Evolutionary conservation across 73 alveolate genomes (phyloP), one percentile per base, ranked within the genome.

Genomic region (Paramecium sonneborni): DNA sequence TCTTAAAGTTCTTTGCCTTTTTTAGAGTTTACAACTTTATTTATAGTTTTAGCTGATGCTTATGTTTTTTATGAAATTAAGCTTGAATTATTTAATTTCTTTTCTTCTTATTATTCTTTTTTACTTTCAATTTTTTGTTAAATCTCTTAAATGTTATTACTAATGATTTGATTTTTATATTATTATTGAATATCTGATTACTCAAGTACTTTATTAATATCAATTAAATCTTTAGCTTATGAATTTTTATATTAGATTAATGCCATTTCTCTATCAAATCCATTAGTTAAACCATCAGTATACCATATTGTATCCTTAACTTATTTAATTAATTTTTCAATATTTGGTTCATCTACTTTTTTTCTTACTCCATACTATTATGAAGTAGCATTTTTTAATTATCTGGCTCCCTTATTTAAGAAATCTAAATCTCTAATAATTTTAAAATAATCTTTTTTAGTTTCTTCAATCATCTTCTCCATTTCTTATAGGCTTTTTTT

Each of bases 261-360:
- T 67, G 55, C 87, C 87, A 35, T 74, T 34, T 74, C 87, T 35
- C 87, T 74, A 35, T 28, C 37, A 74, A 32, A 74, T 32, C 57
- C 57, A 74, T 74, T 35, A 0, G 87, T 74, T 28, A 74, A 5
- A 30, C 87, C 87, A 10, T 35, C 87, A 4, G 39, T 35, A 74
- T 74, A 74, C 87, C 87, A 74, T 15, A 74, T 74, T 10, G 56
- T 35, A 74, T 74, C 57, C 34, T 74, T 74, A 12, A 74, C 87
- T 74, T 74, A 24, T 35, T 74, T 32, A 5, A 74, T 74, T 35
- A 35, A 37, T 74, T 74, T 74, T 3, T 74, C 55, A 14, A 74
- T 74, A n/a, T 74, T 74, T 3, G 87, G 87, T 37, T 28, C 62
- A 21, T 74, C 87, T 14, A 32, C 87, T 18, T 74, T 74, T 18